Evolutionary conservation across 257 asterid genomes (phyloP).

Genomic region (Solanum raphanifolium): DNA sequence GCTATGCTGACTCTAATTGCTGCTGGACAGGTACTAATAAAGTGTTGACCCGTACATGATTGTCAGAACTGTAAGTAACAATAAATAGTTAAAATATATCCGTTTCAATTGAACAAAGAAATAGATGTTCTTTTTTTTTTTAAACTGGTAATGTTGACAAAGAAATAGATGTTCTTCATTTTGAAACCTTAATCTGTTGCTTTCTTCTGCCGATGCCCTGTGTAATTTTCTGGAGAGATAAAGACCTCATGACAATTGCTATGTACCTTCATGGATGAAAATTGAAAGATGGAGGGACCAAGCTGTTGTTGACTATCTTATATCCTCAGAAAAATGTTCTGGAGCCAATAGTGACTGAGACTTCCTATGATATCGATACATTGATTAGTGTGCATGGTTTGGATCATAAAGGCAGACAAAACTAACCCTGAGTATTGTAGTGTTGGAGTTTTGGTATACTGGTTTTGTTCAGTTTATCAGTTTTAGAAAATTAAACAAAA

Average conservation of each 20-base stretch:
- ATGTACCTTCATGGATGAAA: not conserved
- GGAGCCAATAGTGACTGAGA: not conserved
- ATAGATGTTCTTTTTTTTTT: not conserved
- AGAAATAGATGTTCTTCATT: not conserved
- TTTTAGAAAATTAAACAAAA: not conserved
- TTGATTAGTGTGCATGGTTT: not conserved
- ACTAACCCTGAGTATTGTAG: not conserved
- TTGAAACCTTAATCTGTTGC: not conserved
- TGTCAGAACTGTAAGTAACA: not conserved
- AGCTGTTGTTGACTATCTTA: not conserved
- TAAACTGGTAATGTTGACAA: not conserved
- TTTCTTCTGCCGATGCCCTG: not conserved
- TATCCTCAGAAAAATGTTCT: not conserved
- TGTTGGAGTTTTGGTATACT: not conserved
- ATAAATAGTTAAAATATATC: not conserved
- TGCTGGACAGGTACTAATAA: constrained; percentile 72
- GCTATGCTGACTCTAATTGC: constrained; percentile 76
- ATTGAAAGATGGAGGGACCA: not conserved
- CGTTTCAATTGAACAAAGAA: not conserved
- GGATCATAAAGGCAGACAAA: not conserved
- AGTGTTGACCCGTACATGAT: not conserved
- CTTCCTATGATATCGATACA: not conserved
- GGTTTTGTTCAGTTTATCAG: not conserved
- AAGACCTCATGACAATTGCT: not conserved
- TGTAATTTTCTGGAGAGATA: not conserved